phyloP scores from a whole-genome alignment of 352 stramenopile species.

The Aphanomyces astaci region DNA sequence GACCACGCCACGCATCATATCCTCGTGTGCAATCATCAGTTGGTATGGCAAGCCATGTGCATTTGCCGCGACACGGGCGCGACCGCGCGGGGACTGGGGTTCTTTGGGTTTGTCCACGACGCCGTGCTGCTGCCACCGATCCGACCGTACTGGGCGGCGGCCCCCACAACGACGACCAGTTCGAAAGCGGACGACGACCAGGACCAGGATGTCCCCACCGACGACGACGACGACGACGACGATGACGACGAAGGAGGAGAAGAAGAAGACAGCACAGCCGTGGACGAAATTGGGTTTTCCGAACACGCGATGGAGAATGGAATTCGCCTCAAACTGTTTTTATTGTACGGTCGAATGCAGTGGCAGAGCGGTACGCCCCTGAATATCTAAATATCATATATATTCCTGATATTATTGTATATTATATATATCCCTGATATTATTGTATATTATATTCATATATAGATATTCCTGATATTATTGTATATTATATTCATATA shows the following conservation, averaged over 20 bases:
- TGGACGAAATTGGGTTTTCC: constrained; percentile 59
- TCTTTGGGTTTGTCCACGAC: constrained; percentile 57
- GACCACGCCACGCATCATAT: too few species aligned
- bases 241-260: constrained; percentile 63
- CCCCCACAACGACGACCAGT: background rate
- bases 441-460: too few species aligned
- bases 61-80: constrained; percentile 44
- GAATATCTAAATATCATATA: too few species aligned
- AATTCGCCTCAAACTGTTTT: constrained; percentile 67
- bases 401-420: too few species aligned
- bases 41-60: constrained; percentile 65
- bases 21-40: too few species aligned
- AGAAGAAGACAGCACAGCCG: too few species aligned
- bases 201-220: constrained; percentile 24
- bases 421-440: too few species aligned
- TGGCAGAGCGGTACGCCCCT: background rate
- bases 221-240: constrained; percentile 36
- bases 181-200: constrained; percentile 27
- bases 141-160: constrained; percentile 63
- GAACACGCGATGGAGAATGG: constrained; percentile 82
- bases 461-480: too few species aligned
- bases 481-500: too few species aligned
- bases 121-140: constrained; percentile 58
- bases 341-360: constrained; percentile 73
- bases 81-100: constrained; percentile 42